phyloP scores from a whole-genome alignment of 169 alveolate species.

The Plasmodium inui region DNA sequence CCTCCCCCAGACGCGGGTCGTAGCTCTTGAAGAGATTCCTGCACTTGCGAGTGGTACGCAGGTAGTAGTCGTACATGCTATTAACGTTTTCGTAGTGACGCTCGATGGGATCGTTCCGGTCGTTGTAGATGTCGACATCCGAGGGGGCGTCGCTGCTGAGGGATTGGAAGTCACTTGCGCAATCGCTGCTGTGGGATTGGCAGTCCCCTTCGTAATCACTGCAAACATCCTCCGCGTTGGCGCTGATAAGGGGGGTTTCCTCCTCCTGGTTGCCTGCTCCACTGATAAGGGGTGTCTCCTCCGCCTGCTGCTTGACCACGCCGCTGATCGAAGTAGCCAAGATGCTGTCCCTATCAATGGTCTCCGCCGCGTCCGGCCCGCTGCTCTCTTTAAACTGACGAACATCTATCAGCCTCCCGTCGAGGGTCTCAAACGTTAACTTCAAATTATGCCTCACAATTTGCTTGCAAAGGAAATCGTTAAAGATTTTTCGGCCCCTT shows the following conservation, averaged over 20 bases:
- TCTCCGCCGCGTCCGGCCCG: not conserved
- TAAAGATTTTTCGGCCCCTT: constrained; percentile 70
- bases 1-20: constrained; percentile 32
- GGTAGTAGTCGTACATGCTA: constrained; percentile 55
- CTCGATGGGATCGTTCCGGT: constrained; percentile 42
- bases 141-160: not conserved
- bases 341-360: not conserved
- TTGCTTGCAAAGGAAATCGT: constrained; percentile 36
- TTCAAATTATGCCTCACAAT: constrained; percentile 62
- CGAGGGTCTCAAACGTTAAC: constrained; percentile 54
- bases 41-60: constrained; percentile 14
- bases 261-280: not conserved
- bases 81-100: constrained; percentile 46
- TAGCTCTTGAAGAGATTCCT: constrained; percentile 55
- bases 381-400: not conserved
- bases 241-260: not conserved
- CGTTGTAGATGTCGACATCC: constrained; percentile 37
- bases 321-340: not conserved
- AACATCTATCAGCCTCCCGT: constrained; percentile 29
- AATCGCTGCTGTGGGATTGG: not conserved
- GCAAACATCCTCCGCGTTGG: not conserved
- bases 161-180: not conserved
- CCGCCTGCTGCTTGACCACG: not conserved
- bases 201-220: no score
- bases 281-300: not conserved